Evolutionary conservation across 1,139 yeast species (phyloP).

Genomic region (Suhomyces coccinellae): DNA sequence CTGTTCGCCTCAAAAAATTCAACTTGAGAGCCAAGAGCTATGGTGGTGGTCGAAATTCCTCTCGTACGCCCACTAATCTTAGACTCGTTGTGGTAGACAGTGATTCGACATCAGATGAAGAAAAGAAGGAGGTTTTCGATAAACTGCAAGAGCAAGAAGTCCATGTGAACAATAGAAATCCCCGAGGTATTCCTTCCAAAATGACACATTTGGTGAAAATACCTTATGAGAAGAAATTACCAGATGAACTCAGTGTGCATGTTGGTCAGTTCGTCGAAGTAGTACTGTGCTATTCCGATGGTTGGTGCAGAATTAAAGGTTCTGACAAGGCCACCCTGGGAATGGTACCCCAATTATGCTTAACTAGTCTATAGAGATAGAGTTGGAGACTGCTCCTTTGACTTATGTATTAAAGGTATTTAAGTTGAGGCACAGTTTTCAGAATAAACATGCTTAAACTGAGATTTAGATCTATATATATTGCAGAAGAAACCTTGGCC

Average conservation of each 20-base stretch:
- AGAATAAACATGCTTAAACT: no score
- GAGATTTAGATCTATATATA: no score
- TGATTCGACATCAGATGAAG: background rate
- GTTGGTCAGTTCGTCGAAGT: slow-evolving; percentile 35
- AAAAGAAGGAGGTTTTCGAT: background rate
- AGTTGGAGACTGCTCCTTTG: no score
- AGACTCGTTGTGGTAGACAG: slow-evolving; percentile 4
- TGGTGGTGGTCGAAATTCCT: background rate
- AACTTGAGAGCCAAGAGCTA: slow-evolving; percentile 17
- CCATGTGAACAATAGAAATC: background rate
- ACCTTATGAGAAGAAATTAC: slow-evolving; percentile 28
- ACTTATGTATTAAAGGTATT: no score
- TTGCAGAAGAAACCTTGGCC: no score
- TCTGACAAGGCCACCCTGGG: slow-evolving; percentile 14
- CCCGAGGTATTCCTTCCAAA: background rate
- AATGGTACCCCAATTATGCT: slow-evolving; percentile 38
- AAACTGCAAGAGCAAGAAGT: background rate
- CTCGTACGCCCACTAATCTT: slow-evolving; percentile 2
- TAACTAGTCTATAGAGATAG: slow-evolving; percentile 11
- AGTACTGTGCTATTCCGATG: slow-evolving; percentile 34
- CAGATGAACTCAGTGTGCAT: slow-evolving; percentile 36
- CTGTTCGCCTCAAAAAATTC: slow-evolving; percentile 37
- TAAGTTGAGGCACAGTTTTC: no score
- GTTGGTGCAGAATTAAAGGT: slow-evolving; percentile 37
- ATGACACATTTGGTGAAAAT: slow-evolving; percentile 13